Percentiles rank a stretch among this genome's conserved stretches.
These are phyloP conservation scores for Globisporangium alternatum DNA, from an alignment of 352 stramenopile genomes.

Conservation along the genomic window DNA sequence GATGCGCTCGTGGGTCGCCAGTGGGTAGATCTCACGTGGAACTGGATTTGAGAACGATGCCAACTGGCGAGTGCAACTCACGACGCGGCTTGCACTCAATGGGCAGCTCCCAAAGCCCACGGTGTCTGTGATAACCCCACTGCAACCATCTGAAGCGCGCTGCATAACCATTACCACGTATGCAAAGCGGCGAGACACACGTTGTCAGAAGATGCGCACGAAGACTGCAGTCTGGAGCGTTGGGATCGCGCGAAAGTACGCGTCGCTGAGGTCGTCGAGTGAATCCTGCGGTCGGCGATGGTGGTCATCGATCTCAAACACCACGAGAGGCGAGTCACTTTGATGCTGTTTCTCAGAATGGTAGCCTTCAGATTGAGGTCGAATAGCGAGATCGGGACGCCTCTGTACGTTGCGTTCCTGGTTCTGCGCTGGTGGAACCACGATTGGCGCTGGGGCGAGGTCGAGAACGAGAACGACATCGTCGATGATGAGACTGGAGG, in stretches of 20 bases:
- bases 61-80: background rate
- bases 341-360: background rate
- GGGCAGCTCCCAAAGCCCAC: background rate
- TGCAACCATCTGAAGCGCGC: background rate
- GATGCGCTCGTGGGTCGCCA: background rate
- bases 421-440: background rate
- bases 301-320: background rate
- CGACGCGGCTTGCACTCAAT: background rate
- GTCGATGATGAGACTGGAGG: background rate
- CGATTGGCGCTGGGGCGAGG: background rate
- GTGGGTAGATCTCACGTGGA: background rate
- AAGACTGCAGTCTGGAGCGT: background rate
- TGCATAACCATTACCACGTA: background rate
- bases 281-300: background rate
- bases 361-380: background rate
- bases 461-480: background rate
- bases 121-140: background rate
- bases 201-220: background rate
- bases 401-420: background rate
- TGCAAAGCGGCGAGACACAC: background rate
- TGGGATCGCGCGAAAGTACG: background rate
- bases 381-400: background rate
- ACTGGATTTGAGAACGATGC: background rate
- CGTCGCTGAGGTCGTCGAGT: background rate
- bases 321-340: background rate